These are phyloP conservation scores for Schwanniomyces vanrijiae DNA, from an alignment of 805 yeast genomes.

Conservation along the genomic window DNA sequence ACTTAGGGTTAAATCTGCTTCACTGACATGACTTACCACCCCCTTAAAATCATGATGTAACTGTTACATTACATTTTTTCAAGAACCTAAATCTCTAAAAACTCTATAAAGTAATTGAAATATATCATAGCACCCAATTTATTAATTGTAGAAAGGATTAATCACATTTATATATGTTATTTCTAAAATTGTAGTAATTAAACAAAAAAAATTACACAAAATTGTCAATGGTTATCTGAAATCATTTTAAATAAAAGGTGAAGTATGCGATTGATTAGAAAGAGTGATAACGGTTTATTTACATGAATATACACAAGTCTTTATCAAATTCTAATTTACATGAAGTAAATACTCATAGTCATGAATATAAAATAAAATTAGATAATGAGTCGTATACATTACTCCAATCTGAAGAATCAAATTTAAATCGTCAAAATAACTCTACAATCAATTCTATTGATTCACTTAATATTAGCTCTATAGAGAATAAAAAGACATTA, in stretches of 20 bases:
- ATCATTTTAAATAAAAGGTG: neutral
- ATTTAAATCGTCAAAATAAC: constrained; percentile 2
- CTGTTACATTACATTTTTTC: too few species aligned
- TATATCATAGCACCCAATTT: too few species aligned
- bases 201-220: constrained; percentile 2
- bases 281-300: neutral
- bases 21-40: neutral
- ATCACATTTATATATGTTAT: too few species aligned
- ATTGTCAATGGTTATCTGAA: neutral
- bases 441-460: constrained; percentile 11
- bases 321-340: neutral
- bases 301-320: neutral
- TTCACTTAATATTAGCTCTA: constrained; percentile 7
- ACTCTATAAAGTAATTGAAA: too few species aligned
- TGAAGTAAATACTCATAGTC: neutral
- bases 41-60: neutral
- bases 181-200: too few species aligned
- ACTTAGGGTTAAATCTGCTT: neutral
- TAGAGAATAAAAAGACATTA: neutral
- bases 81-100: too few species aligned
- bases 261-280: neutral
- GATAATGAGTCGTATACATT: neutral
- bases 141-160: too few species aligned
- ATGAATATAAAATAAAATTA: neutral
- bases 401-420: neutral